phyloP scores from a whole-genome alignment of 345 rosid genomes.

The Tarenaya hassleriana region DNA sequence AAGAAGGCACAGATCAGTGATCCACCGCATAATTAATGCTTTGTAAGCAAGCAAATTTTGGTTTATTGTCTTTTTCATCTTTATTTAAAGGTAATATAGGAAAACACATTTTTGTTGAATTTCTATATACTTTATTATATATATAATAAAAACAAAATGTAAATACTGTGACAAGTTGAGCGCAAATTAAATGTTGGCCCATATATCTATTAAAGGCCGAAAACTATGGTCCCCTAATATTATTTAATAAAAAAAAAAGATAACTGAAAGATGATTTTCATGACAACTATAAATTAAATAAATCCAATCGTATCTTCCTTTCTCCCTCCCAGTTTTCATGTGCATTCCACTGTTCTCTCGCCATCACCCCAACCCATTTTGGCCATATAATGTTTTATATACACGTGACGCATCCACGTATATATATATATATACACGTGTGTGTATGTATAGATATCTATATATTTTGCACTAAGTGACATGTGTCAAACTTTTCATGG shows the following conservation, averaged over 20 bases:
- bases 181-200: slow-evolving; percentile 20
- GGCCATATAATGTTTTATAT: no score
- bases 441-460: background rate
- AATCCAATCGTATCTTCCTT: background rate
- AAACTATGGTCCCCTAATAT: slow-evolving; percentile 26
- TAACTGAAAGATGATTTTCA: slow-evolving; percentile 24
- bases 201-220: slow-evolving; percentile 19
- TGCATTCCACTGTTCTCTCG: slow-evolving; percentile 31
- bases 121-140: no score
- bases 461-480: no score
- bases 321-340: slow-evolving; percentile 23
- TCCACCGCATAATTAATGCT: slow-evolving; percentile 20
- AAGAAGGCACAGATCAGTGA: slow-evolving; percentile 9
- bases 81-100: slow-evolving; percentile 12
- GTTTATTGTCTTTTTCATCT: slow-evolving; percentile 24
- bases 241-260: slow-evolving; percentile 16
- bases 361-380: slow-evolving; percentile 32
- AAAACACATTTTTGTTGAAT: no score
- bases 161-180: slow-evolving; percentile 23
- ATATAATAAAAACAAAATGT: background rate
- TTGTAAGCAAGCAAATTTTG: slow-evolving; percentile 20
- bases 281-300: slow-evolving; percentile 13
- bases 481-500: no score
- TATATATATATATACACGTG: slow-evolving; percentile 15
- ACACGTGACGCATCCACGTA: slow-evolving; percentile 24